A percentile compares a stretch with the other conserved stretches of the same genome.
These are phyloP conservation scores for Cephaloascus albidus DNA, from an alignment of 805 yeast genomes.

Conservation along the genomic window DNA sequence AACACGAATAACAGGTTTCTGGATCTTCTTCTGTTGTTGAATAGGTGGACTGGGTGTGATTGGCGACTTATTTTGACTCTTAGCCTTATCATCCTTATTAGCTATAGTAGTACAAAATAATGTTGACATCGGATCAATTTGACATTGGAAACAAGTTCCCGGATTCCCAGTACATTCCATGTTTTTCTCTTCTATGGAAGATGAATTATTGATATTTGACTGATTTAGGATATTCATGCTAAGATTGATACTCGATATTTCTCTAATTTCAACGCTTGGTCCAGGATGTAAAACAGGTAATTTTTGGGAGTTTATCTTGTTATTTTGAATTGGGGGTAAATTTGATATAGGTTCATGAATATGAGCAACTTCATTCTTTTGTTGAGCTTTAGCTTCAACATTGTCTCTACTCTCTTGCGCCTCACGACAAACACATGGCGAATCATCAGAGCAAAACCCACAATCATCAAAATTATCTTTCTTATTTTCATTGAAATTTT, in stretches of 20 bases:
- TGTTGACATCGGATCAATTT: slow-evolving; percentile 78
- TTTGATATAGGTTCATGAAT: slow-evolving; percentile 6
- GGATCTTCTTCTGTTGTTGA: not conserved
- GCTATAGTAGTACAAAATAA: slow-evolving; percentile 84
- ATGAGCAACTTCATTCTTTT: not conserved
- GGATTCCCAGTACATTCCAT: slow-evolving; percentile 78
- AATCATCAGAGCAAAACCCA: slow-evolving; percentile 88
- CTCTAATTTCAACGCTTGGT: slow-evolving; percentile 44
- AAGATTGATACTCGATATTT: slow-evolving; percentile 21
- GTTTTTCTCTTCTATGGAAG: slow-evolving; percentile 8
- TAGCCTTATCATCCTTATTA: slow-evolving; percentile 24
- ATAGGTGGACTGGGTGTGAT: slow-evolving; percentile 1
- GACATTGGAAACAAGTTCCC: slow-evolving; percentile 80
- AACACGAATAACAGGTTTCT: slow-evolving; percentile 3
- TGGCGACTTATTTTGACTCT: slow-evolving; percentile 3
- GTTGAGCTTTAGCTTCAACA: slow-evolving; percentile 5
- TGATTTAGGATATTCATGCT: not conserved
- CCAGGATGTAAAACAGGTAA: slow-evolving; percentile 60
- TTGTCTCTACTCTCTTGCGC: slow-evolving; percentile 39
- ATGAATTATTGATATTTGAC: not conserved
- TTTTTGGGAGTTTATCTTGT: slow-evolving; percentile 23
- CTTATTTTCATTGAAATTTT: slow-evolving; percentile 3
- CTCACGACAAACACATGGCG: slow-evolving; percentile 89
- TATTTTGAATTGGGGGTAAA: slow-evolving; percentile 31
- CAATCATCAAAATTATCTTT: slow-evolving; percentile 77